Percentiles rank a stretch among this genome's conserved stretches.
phyloP scores from a whole-genome alignment of 2,329 filamentous ascomycete genomes.

The Sarocladiaceae sp. region DNA sequence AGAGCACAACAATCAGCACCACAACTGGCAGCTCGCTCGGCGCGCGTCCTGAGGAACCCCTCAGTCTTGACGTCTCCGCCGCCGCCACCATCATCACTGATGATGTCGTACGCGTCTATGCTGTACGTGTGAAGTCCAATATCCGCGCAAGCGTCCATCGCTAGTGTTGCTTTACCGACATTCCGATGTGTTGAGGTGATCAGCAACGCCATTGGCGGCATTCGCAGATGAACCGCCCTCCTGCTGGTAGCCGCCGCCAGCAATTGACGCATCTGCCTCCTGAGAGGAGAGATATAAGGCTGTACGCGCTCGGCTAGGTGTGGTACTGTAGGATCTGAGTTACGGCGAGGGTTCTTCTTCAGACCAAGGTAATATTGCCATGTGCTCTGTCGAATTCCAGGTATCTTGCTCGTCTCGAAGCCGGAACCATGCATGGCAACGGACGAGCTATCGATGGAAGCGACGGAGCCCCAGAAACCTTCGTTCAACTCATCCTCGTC shows the following conservation, averaged over 20 bases:
- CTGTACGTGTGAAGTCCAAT: conserved; percentile 84
- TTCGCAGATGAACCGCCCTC: conserved; percentile 75
- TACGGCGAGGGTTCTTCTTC: conserved; percentile 53
- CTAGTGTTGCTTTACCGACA: conserved; percentile 83
- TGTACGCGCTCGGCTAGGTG: conserved; percentile 32
- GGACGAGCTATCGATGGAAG: conserved; percentile 76
- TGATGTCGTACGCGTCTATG: conserved; percentile 87
- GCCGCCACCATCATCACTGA: conserved; percentile 77
- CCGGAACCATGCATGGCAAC: conserved; percentile 91
- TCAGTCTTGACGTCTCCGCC: conserved; percentile 92
- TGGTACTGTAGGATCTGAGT: conserved; percentile 30
- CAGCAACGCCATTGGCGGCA: conserved; percentile 83
- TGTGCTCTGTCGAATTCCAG: conserved; percentile 65
- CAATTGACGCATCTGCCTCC: conserved; percentile 72
- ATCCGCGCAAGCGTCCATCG: conserved; percentile 72
- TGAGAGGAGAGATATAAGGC: conserved; percentile 51
- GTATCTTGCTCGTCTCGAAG: conserved; percentile 74
- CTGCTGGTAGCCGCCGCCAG: conserved; percentile 84
- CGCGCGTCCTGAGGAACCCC: conserved; percentile 78
- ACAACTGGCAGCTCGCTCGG: conserved; percentile 83
- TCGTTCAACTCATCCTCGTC: conserved; percentile 56
- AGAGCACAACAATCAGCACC: conserved; percentile 77
- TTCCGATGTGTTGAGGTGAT: conserved; percentile 87
- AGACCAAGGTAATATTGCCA: conserved; percentile 90
- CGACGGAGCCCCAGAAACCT: conserved; percentile 78